These are phyloP conservation scores for Colletotrichum melonis DNA, from an alignment of 2,329 filamentous ascomycete genomes.

Conservation along the genomic window DNA sequence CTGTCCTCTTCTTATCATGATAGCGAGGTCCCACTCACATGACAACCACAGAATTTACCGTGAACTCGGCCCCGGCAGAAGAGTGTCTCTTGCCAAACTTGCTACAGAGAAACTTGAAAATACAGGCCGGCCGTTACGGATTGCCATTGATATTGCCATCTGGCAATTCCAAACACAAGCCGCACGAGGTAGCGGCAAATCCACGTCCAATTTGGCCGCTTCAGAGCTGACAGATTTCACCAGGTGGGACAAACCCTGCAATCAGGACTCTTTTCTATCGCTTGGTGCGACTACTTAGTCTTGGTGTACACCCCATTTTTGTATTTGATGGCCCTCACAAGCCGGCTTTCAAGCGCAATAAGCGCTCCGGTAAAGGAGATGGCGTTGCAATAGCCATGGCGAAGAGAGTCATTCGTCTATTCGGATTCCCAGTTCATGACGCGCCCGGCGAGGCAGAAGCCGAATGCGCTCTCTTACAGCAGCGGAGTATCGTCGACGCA, in stretches of 20 bases:
- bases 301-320: constrained; percentile 88
- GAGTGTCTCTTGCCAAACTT: constrained; percentile 85
- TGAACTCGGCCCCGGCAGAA: constrained; percentile 84
- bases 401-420: constrained; percentile 85
- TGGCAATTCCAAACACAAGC: constrained; percentile 97
- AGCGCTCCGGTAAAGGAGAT: constrained; percentile 74
- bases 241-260: constrained; percentile 88
- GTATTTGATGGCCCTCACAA: constrained; percentile 91
- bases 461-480: constrained; percentile 90
- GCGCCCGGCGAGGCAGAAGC: constrained; percentile 97
- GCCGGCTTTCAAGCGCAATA: constrained; percentile 89
- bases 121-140: constrained; percentile 78
- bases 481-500: constrained; percentile 86
- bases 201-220: background rate
- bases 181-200: constrained; percentile 67
- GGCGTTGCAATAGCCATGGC: constrained; percentile 78
- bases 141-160: constrained; percentile 95
- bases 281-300: constrained; percentile 78
- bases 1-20: background rate
- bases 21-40: constrained; percentile 35
- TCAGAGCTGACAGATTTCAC: background rate
- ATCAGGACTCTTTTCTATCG: constrained; percentile 94
- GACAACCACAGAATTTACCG: constrained; percentile 79
- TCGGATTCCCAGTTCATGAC: constrained; percentile 85
- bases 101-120: constrained; percentile 81